phyloP scores from a whole-genome alignment of 306 rosid genomes.

The Morella rubra region DNA sequence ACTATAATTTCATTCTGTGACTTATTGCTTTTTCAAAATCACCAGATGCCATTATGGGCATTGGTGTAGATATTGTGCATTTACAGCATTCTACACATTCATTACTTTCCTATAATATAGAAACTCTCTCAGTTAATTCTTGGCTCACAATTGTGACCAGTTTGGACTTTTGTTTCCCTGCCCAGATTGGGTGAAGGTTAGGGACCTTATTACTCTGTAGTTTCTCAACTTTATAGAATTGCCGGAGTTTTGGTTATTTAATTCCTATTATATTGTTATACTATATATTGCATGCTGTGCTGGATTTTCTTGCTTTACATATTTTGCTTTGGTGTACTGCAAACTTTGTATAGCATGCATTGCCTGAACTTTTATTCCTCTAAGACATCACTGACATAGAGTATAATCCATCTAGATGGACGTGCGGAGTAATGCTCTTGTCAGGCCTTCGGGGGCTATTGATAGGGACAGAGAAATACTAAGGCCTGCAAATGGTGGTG shows the following conservation, averaged over 20 bases:
- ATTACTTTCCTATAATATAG: slow-evolving; percentile 22
- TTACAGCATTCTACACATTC: slow-evolving; percentile 27
- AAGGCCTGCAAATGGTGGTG: slow-evolving; percentile 65
- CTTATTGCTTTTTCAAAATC: slow-evolving; percentile 18
- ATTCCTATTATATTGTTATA: neutral
- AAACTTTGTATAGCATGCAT: neutral
- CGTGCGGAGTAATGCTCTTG: slow-evolving; percentile 69
- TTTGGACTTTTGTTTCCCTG: slow-evolving; percentile 12
- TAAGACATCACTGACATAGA: slow-evolving; percentile 32
- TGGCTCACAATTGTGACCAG: slow-evolving; percentile 22
- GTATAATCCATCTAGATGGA: slow-evolving; percentile 64
- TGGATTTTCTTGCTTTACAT: neutral
- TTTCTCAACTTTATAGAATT: neutral
- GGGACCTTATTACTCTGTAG: neutral
- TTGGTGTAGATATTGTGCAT: slow-evolving; percentile 7
- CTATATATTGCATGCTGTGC: neutral
- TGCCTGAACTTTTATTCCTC: slow-evolving; percentile 8
- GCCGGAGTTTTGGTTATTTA: neutral
- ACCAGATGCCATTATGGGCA: neutral
- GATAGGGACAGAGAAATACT: slow-evolving; percentile 89
- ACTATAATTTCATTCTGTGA: slow-evolving; percentile 10
- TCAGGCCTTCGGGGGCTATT: slow-evolving; percentile 69
- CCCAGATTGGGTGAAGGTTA: neutral
- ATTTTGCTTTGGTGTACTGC: neutral
- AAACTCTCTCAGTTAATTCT: slow-evolving; percentile 27